Base-by-base conservation (phyloP, 345 rosid genomes). In the Corchorus olitorius region DNA sequence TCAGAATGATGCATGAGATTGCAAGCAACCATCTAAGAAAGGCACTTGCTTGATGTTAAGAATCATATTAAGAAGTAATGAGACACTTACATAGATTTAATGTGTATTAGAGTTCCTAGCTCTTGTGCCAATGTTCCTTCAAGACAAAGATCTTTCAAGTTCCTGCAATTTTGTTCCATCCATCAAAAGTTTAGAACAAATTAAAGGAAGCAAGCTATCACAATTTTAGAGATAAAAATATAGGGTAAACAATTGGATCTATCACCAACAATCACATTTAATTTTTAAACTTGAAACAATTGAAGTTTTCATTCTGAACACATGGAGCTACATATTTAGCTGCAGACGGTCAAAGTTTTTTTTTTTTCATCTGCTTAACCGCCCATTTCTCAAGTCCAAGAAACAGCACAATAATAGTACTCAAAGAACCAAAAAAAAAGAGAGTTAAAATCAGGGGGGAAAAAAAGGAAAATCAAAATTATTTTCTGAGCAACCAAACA, bases 91-190 rank as follows among this genome's bases (percentile, higher is more conserved):
- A 91, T 82, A 15, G 94, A 88, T 64, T 85, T 88, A 48, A 89
- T 80, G 82, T 85, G 87, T 54, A 75, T 39, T 54, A 91, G 82
- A 35, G 65, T 86, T 61, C 82, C 82, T 46, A 91, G 82, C 63
- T 91, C 93, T n/a, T 89, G 85, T 61, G 88, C 83, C 71, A 91
- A 72, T 37, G 87, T 83, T 82, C 97, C 97, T 80, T 77, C 77
- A 5, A 91, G 92, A 75, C 89, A 88, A 50, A 88, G 88, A 87
- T 91, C 87, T 77, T 77, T 81, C 84, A 91, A 82, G 82, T 88
- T 80, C 88, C 97, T 91, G 75, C 65, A 83, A 83, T 22, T 16
- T 70, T 34, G 74, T 83, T 39, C 52, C 43, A 75, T 17, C 59
- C 22, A 62, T 49, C 49, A 22, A 67, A 67, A 27, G 46, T 50